Evolutionary conservation across 768 basidiomycete genomes (phyloP).

Genomic region (Suillus subluteus): DNA sequence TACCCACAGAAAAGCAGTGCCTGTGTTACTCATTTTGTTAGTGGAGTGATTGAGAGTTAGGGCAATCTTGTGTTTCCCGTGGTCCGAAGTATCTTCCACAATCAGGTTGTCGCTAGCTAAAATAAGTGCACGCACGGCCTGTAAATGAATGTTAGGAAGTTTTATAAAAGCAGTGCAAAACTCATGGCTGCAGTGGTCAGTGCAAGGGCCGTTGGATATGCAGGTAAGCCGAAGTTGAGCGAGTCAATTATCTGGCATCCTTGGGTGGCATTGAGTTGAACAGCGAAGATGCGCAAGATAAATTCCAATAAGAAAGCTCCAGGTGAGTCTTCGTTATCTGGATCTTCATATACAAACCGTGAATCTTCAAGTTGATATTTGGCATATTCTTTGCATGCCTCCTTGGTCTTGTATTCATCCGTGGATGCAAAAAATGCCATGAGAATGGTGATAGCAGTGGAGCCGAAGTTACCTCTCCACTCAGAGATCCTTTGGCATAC

Average conservation of each 20-base stretch:
- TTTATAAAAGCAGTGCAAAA: neutral
- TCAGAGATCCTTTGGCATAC: conserved; percentile 5
- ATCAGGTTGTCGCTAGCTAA: too few relatives aligned
- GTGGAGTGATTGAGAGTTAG: too few relatives aligned
- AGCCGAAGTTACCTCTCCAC: neutral
- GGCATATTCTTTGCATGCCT: neutral
- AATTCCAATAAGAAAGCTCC: conserved; percentile 4
- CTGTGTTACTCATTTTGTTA: too few relatives aligned
- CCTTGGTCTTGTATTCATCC: neutral
- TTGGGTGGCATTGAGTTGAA: neutral
- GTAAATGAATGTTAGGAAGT: neutral
- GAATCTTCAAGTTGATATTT: neutral
- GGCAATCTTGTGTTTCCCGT: neutral
- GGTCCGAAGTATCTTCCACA: neutral
- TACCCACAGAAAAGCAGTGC: too few relatives aligned
- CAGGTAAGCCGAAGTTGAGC: neutral
- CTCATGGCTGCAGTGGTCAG: neutral
- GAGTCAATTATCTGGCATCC: neutral
- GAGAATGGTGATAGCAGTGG: neutral
- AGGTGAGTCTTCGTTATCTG: neutral
- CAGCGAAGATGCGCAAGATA: neutral
- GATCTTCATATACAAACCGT: neutral
- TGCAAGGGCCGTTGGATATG: neutral
- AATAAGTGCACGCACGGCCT: neutral
- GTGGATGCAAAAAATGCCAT: neutral